These are phyloP conservation scores for Cunninghamia lanceolata DNA, from an alignment of 75 land plant species.

Conservation along the genomic window DNA sequence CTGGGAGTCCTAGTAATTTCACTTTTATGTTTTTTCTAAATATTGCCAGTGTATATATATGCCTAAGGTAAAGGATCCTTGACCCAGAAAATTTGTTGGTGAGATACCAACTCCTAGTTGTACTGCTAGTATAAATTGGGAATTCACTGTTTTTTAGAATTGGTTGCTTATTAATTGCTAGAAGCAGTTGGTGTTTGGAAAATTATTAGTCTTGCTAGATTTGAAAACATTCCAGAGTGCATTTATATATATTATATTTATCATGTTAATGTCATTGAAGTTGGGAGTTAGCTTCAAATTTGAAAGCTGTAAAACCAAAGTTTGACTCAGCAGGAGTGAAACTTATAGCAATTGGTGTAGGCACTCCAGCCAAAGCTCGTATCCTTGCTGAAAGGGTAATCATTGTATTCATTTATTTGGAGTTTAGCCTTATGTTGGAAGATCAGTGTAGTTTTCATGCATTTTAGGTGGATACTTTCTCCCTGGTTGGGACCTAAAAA, in stretches of 20 bases:
- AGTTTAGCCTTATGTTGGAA: background rate
- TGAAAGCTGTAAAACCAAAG: slow-evolving; percentile 61
- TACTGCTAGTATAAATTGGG: background rate
- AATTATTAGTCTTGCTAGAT: background rate
- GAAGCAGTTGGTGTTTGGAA: background rate
- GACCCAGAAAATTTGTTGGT: background rate
- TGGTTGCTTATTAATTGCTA: background rate
- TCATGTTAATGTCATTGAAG: slow-evolving; percentile 26
- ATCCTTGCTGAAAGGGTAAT: slow-evolving; percentile 73
- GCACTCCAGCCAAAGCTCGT: slow-evolving; percentile 75
- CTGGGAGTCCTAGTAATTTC: background rate
- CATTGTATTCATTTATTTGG: background rate
- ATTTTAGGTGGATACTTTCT: background rate
- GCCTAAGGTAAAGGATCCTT: background rate
- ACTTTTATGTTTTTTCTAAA: background rate
- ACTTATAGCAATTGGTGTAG: slow-evolving; percentile 80
- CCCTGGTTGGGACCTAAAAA: background rate
- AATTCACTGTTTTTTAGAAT: background rate
- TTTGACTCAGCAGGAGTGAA: slow-evolving; percentile 81
- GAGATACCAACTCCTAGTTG: background rate
- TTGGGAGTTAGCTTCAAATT: slow-evolving; percentile 78
- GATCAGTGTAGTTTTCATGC: background rate
- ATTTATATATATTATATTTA: background rate
- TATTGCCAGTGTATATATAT: background rate
- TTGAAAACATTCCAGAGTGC: background rate